Evolutionary conservation across 768 basidiomycete genomes (phyloP).

Genomic region (Pisolithus orientalis): DNA sequence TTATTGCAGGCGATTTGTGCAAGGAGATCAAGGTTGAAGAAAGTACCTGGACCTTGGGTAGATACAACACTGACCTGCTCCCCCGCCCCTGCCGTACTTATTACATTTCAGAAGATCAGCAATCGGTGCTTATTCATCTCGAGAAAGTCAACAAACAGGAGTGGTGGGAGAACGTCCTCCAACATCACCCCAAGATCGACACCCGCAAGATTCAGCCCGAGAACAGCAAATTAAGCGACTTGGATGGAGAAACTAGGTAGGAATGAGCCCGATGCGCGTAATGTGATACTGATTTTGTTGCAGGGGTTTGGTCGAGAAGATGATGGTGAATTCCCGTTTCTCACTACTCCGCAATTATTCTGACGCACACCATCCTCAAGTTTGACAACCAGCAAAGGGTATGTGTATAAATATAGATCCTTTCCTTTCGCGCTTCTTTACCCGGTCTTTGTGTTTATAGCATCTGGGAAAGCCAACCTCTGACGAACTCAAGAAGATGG

Average conservation of each 20-base stretch:
- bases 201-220: conserved; percentile 92
- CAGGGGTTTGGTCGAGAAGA: conserved; percentile 98
- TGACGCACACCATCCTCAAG: conserved; percentile 19
- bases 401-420: conserved; percentile 1
- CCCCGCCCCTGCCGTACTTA: conserved; percentile 2
- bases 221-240: conserved; percentile 92
- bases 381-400: conserved; percentile 42
- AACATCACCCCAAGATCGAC: conserved; percentile 94
- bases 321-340: conserved; percentile 74
- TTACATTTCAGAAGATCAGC: conserved; percentile 63
- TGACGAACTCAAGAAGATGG: conserved; percentile 89
- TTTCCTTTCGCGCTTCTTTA: background rate
- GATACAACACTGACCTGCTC: conserved; percentile 8
- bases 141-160: conserved; percentile 84
- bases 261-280: conserved; percentile 7
- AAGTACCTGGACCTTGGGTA: conserved; percentile 95
- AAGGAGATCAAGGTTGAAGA: conserved; percentile 94
- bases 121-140: conserved; percentile 65
- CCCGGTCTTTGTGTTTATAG: conserved; percentile 32
- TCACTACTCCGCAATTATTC: background rate
- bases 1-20: conserved; percentile 87
- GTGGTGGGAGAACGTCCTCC: conserved; percentile 98
- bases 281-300: conserved; percentile 7
- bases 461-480: conserved; percentile 96
- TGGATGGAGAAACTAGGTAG: conserved; percentile 91